phyloP scores from a whole-genome alignment of 106 monocot species.

The Chionographis japonica region DNA sequence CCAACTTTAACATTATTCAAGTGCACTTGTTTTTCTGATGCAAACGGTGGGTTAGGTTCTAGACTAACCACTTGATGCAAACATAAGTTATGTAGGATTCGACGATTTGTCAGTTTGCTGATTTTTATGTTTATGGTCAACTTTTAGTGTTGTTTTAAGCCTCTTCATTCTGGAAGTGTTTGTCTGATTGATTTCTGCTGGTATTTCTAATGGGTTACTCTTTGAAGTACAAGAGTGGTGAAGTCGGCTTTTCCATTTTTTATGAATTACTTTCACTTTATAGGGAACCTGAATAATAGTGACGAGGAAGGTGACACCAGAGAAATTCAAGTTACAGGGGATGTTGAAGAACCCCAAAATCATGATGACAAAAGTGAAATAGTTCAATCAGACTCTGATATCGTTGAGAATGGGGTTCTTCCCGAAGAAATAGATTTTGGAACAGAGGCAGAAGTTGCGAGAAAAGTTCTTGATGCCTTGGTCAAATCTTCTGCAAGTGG shows the following conservation, averaged over 20 bases:
- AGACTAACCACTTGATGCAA: too few species aligned
- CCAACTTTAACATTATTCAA: too few species aligned
- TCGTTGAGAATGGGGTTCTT: slow-evolving; percentile 12
- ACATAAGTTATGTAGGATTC: too few species aligned
- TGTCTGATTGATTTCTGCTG: too few species aligned
- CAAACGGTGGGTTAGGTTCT: too few species aligned
- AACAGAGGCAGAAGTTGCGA: slow-evolving; percentile 67
- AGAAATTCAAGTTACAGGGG: slow-evolving; percentile 2
- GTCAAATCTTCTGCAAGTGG: slow-evolving; percentile 34
- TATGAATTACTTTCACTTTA: not conserved
- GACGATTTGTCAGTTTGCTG: too few species aligned
- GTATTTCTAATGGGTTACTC: too few species aligned
- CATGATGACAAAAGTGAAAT: not conserved
- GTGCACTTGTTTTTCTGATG: too few species aligned
- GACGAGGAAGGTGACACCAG: slow-evolving; percentile 20
- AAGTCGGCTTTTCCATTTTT: not conserved
- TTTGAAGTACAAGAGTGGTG: too few species aligned
- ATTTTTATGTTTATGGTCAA: too few species aligned
- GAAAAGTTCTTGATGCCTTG: slow-evolving; percentile 67
- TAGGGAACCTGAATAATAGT: slow-evolving; percentile 8
- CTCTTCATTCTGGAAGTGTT: too few species aligned
- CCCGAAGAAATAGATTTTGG: slow-evolving; percentile 37
- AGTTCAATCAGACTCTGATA: slow-evolving; percentile 13
- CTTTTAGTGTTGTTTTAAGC: too few species aligned
- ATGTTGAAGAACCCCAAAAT: slow-evolving; percentile 6